Base-by-base conservation (phyloP, 2,329 filamentous ascomycete species). In the Epichloe coenophiala region DNA sequence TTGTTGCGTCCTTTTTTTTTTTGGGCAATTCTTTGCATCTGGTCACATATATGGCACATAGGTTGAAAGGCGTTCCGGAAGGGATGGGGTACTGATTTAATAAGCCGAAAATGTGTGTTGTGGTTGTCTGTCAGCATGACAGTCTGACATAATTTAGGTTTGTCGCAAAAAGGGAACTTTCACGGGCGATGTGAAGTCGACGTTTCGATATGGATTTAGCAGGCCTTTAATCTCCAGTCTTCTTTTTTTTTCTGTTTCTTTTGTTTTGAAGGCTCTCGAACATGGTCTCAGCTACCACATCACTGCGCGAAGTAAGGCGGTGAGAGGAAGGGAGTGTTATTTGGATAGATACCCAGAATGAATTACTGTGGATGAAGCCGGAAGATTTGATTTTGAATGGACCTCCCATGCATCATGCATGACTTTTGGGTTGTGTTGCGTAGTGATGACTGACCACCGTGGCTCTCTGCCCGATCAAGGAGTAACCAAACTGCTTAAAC, bases 331-430 rank as follows among this genome's bases (percentile, higher is more conserved):
- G 21, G 21, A 17, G 21, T 35, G 46, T 27, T 15, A 5, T 48
- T 51, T 51, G 39, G 45, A 51, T 42, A 51, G 45, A 51, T 48
- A 45, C 46, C 45, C 46, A 51, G 50, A 48, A 48, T 51, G 45
- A 42, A 33, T 31, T 11, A 31, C 31, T 31, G 31, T 31, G 27
- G 27, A 31, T 11, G 27, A 31, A 31, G 31, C 1, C 31, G 9
- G 9, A 11, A 31, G 3, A 31, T 31, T 31, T 1, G 27, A 31
- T 31, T 31, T 9, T 31, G 31, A 31, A 11, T 31, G 31, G 7
- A 4, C 31, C 27, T 31, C 3, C 27, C 27, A 9, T 31, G 27
- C 1, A 2, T 27, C 23, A 27, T 27, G 23, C 2, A 31, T 31
- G 27, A 31, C 0, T 31, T 31, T 31, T 31, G 27, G 27, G 9